Evolutionary conservation across 306 rosid species (phyloP).

Genomic region (Cajanus cajan): DNA sequence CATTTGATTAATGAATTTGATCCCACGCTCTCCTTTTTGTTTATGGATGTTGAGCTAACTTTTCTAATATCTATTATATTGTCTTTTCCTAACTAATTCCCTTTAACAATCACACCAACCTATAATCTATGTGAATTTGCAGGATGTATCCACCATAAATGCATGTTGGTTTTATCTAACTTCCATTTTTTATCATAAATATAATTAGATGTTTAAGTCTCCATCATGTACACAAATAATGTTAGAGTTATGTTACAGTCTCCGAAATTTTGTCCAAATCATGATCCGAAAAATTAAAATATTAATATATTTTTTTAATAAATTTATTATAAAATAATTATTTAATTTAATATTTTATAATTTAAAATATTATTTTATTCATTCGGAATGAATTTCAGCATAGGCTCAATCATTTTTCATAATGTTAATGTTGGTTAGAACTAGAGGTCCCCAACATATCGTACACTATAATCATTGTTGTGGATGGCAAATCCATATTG

Average conservation of each 20-base stretch:
- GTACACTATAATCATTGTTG: not conserved
- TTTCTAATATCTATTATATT: not conserved
- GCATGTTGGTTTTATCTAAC: slow-evolving; percentile 14
- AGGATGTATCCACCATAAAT: not conserved
- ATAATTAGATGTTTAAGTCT: slow-evolving; percentile 1
- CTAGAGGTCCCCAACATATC: not conserved
- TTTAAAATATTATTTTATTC: too few species aligned
- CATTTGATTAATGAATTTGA: not conserved
- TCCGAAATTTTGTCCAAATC: too few species aligned
- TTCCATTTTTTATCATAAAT: not conserved
- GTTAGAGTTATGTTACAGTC: not conserved
- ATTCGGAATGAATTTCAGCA: too few species aligned
- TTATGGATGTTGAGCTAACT: not conserved
- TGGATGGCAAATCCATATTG: not conserved
- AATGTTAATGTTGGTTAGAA: not conserved
- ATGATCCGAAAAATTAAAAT: too few species aligned
- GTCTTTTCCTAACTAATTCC: slow-evolving; percentile 2
- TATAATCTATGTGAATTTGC: not conserved
- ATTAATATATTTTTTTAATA: too few species aligned
- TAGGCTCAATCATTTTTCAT: too few species aligned
- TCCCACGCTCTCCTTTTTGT: not conserved
- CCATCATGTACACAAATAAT: not conserved
- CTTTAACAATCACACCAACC: slow-evolving; percentile 2
- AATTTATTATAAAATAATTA: too few species aligned
- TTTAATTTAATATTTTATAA: too few species aligned